Evolutionary conservation across 2,329 filamentous ascomycete species (phyloP), one percentile per base, ranked within the genome.

Genomic region (Curvularia spicifera): DNA sequence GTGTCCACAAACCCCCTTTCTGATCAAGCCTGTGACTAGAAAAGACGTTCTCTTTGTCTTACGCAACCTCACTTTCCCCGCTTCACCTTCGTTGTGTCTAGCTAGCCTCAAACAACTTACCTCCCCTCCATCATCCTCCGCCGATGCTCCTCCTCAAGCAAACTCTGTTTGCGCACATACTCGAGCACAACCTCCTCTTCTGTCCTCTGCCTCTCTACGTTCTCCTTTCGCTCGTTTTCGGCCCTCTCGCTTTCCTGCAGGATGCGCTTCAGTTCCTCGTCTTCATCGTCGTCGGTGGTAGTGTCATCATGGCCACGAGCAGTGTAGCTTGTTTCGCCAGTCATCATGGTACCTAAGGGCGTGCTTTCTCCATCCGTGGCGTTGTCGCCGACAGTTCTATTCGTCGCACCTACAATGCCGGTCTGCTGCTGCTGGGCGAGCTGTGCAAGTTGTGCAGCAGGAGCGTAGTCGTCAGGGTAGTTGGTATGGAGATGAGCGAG

Each of bases 111-210:
- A n/a, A 22, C 7, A n/a, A 24, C 22, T n/a, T 24, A 18, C 18
- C 55, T 56, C 5, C 63, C 61, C 22, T 59, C 54, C 39, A 51
- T 15, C 45, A 61, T 43, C 37, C 59, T 62, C 53, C 44, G 53
- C 39, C 67, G 56, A 57, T 70, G 68, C 54, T 72, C 50, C 42
- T 70, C 87, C 76, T 94, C 91, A 0, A 85, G 82, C 42, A 91
- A 71, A 73, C 89, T 92, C 78, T 93, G 89, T 79, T 87, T 89
- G 81, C 89, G 90, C 40, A 92, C 83, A 74, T 91, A 92, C 68
- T 92, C 89, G 71, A 93, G 75, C 8, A 93, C 85, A 57, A 90
- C 86, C 55, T 91, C 85, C 71, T 93, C 89, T 70, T 93, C 90
- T 10, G 78, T 53, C 80, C 75, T 26, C 84, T 81, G 51, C 72